Conservation (phyloP, 2,329 filamentous ascomycete genomes). For the Colletotrichum sansevieriae region DNA sequence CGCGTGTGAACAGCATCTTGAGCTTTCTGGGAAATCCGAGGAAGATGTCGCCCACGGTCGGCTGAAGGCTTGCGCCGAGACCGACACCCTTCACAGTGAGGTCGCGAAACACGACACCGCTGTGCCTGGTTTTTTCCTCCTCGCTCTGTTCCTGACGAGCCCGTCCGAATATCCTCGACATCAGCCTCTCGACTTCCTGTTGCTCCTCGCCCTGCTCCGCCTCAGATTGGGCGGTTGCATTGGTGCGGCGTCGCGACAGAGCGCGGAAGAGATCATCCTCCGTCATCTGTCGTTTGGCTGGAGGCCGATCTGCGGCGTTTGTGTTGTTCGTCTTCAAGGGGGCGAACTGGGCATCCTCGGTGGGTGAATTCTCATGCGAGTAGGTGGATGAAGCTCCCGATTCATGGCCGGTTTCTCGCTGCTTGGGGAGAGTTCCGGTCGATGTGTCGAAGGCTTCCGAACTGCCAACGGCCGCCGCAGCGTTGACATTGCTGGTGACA, state of each 20-base stretch:
- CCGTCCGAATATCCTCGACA: conserved; percentile 79
- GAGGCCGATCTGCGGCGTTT: conserved; percentile 37
- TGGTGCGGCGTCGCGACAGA: conserved; percentile 63
- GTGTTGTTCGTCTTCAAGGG: conserved; percentile 46
- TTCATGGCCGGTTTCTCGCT: background rate
- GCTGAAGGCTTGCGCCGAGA: conserved; percentile 68
- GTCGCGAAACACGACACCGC: conserved; percentile 77
- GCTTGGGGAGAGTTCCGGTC: background rate
- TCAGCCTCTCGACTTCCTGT: conserved; percentile 69
- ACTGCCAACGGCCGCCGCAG: background rate
- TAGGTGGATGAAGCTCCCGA: conserved; percentile 23
- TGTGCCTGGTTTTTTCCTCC: conserved; percentile 77
- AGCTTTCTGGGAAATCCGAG: conserved; percentile 47
- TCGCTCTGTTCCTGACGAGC: conserved; percentile 74
- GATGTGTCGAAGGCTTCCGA: background rate
- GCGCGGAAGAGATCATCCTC: conserved; percentile 66
- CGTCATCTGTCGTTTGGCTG: conserved; percentile 48
- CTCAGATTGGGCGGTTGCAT: conserved; percentile 48
- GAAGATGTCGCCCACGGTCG: conserved; percentile 56
- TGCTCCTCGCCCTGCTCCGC: conserved; percentile 57
- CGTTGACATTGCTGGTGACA: background rate
- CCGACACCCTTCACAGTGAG: conserved; percentile 79
- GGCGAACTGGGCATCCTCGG: conserved; percentile 44
- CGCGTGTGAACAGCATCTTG: conserved; percentile 45
- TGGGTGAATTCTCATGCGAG: conserved; percentile 3